Evolutionary conservation across 768 basidiomycete genomes (phyloP).

Genomic region (Collybia nuda): DNA sequence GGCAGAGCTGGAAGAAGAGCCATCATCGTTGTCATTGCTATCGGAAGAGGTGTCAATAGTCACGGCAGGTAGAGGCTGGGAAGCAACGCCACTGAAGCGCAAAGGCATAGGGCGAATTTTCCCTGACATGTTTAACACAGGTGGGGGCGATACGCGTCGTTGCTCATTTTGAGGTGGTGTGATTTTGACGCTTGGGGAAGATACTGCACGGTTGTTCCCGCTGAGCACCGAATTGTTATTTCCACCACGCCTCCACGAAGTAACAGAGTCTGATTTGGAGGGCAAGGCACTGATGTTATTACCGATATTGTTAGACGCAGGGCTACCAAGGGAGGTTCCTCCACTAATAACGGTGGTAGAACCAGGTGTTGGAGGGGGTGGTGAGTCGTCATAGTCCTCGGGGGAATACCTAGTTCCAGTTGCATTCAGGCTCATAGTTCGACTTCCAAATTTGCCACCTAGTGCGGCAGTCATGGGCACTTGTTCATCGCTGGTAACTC

Average conservation of each 20-base stretch:
- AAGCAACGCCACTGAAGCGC: slow-evolving; percentile 53
- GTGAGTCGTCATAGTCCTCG: slow-evolving; percentile 44
- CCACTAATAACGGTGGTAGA: slow-evolving; percentile 72
- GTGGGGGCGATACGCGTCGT: slow-evolving; percentile 51
- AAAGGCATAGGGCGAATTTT: slow-evolving; percentile 68
- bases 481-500: slow-evolving; percentile 52
- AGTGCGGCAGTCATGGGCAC: slow-evolving; percentile 82
- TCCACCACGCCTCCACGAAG: slow-evolving; percentile 80
- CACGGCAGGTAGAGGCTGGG: slow-evolving; percentile 53
- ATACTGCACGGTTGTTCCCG: slow-evolving; percentile 55
- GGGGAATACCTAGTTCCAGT: slow-evolving; percentile 27
- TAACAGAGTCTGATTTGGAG: slow-evolving; percentile 81
- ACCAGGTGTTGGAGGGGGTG: slow-evolving; percentile 54
- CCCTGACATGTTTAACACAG: slow-evolving; percentile 20
- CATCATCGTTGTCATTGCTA: slow-evolving; percentile 55
- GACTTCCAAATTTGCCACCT: slow-evolving; percentile 74
- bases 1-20: slow-evolving; percentile 53
- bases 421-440: slow-evolving; percentile 46
- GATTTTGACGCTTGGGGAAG: slow-evolving; percentile 69
- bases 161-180: slow-evolving; percentile 68
- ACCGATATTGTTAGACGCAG: slow-evolving; percentile 38
- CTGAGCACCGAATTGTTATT: slow-evolving; percentile 71
- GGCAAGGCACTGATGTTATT: slow-evolving; percentile 32
- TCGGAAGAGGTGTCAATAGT: slow-evolving; percentile 53
- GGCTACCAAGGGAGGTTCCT: slow-evolving; percentile 65